Evolutionary conservation across 257 asterid species (phyloP).

Genomic region (Lantana camara): DNA sequence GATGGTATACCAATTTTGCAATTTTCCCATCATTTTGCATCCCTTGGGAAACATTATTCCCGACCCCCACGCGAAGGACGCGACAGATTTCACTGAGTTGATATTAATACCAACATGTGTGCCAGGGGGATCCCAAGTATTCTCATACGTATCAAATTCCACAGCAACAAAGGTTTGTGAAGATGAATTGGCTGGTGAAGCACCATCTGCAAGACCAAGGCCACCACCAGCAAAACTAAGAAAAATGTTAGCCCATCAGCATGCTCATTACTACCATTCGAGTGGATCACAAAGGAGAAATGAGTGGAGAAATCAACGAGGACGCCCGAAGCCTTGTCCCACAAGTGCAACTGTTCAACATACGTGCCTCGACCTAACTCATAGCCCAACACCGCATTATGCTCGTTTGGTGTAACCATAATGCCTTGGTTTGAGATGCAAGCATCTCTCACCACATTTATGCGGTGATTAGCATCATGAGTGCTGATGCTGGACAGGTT

Average conservation of each 20-base stretch:
- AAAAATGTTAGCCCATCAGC: too few species aligned
- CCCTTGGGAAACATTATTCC: slow-evolving; percentile 2
- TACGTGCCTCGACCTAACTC: slow-evolving; percentile 40
- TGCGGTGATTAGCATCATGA: background rate
- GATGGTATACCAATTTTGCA: too few species aligned
- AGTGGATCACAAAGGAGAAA: too few species aligned
- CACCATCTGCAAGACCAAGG: too few species aligned
- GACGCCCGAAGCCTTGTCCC: slow-evolving; percentile 33
- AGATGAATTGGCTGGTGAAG: too few species aligned
- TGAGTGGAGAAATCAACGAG: slow-evolving; percentile 33
- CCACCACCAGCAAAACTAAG: too few species aligned
- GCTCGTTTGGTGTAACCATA: slow-evolving; percentile 36
- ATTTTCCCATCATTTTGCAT: too few species aligned
- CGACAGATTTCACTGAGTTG: slow-evolving; percentile 24
- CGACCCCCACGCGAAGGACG: background rate
- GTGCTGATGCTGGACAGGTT: slow-evolving; percentile 20
- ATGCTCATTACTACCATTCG: too few species aligned
- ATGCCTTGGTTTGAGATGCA: slow-evolving; percentile 31
- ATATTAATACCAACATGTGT: slow-evolving; percentile 48
- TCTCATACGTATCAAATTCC: slow-evolving; percentile 37
- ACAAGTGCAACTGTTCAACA: slow-evolving; percentile 24
- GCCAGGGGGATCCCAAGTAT: slow-evolving; percentile 21
- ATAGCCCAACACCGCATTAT: background rate
- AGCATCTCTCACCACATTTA: slow-evolving; percentile 32
- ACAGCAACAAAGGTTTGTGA: too few species aligned